Percentiles rank a stretch among this genome's conserved stretches.
phyloP scores from a whole-genome alignment of 768 basidiomycete species.

The Exsudoporus frostii region DNA sequence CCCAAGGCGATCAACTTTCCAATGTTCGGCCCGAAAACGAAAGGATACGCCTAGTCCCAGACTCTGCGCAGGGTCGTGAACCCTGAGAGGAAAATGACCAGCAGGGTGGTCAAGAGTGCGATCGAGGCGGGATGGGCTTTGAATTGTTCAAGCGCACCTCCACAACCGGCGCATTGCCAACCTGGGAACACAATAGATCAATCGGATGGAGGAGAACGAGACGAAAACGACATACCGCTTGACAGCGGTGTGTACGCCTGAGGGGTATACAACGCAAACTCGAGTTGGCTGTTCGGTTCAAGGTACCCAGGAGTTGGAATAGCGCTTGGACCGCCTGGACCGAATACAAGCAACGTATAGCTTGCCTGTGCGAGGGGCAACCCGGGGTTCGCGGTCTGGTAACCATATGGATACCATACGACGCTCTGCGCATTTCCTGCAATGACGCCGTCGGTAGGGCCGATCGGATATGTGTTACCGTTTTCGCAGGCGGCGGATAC shows the following conservation, averaged over 20 bases:
- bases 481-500: constrained; percentile 65
- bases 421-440: constrained; percentile 48
- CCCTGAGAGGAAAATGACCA: constrained; percentile 32
- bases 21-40: not conserved
- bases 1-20: constrained; percentile 10
- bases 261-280: constrained; percentile 64
- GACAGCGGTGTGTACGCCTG: constrained; percentile 51
- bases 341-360: constrained; percentile 60
- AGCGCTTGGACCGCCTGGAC: constrained; percentile 50
- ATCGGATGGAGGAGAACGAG: not conserved
- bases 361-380: constrained; percentile 58
- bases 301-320: constrained; percentile 49
- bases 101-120: constrained; percentile 31
- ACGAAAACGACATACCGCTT: constrained; percentile 32
- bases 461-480: constrained; percentile 66
- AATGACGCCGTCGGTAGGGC: constrained; percentile 52
- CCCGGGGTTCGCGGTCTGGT: constrained; percentile 45
- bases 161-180: constrained; percentile 31
- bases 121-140: constrained; percentile 32
- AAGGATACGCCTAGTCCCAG: constrained; percentile 20
- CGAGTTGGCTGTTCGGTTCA: constrained; percentile 47
- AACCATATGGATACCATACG: constrained; percentile 61
- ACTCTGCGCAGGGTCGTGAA: constrained; percentile 34
- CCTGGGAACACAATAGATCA: constrained; percentile 12
- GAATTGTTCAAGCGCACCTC: constrained; percentile 30